Base-by-base conservation (phyloP, 2,329 filamentous ascomycete genomes). In the Xylaria sp. region DNA sequence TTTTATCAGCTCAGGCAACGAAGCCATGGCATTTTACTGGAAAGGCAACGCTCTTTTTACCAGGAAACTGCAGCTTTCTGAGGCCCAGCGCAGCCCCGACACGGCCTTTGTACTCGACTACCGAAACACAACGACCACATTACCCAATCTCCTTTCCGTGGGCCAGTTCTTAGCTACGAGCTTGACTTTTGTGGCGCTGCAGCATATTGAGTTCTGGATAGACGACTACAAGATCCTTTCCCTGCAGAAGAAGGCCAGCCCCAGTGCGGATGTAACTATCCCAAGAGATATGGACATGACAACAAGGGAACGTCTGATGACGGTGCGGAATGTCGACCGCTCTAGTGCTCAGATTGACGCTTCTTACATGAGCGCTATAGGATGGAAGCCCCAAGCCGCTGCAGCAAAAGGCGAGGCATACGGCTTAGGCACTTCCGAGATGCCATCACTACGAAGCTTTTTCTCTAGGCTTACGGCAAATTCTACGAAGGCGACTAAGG, bases 21-120 rank as follows among this genome's bases (percentile, higher is more conserved):
- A 97, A 80, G 94, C 94, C 44, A 97, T 99, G 93, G 95, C 95
- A 0, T 99, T 99, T 78, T 99, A 97, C 83, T 99, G 96, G 97
- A 98, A 97, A 80, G 94, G 92, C n/a, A 98, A 98, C 79, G 93
- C 93, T 5, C 86, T 99, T 1, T 98, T 97, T 79, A 99, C 97
- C 28, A 92, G 94, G 75, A 93, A 93, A 74, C 86, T 96, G 26
- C 89, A 90, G 73, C 82, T 97, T 7, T 89, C 92, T 1, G 84
- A 88, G 54, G 88, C 88, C 28, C 86, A 93, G 76, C 82, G 85
- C 17, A 91, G 86, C 64, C 84, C 84, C 38, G 88, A 95, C 74
- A 99, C 97, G 2, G 92, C 91, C n/a, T 99, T 99, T 78, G 90
- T 97, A 56, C 86, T 99, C 56, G 94, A 98, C 77, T 97, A 98